Evolutionary conservation across 2,329 filamentous ascomycete species (phyloP).

Genomic region (Aureobasidium zeae): DNA sequence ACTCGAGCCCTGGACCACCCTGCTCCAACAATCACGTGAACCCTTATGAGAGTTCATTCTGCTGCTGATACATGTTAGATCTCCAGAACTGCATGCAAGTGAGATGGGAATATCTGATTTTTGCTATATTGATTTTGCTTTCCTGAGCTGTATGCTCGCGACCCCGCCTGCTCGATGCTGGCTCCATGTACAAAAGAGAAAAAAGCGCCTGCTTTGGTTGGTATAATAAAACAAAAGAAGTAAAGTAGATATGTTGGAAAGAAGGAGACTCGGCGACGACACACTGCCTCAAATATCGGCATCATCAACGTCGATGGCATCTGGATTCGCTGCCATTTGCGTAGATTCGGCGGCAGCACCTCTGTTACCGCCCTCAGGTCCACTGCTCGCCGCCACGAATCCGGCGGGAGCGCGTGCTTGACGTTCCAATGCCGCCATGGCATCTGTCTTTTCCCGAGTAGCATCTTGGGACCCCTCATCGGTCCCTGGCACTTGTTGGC

Average conservation of each 20-base stretch:
- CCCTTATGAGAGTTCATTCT: too few relatives aligned
- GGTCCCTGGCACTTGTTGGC: constrained; percentile 37
- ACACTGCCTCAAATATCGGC: too few relatives aligned
- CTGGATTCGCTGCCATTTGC: constrained; percentile 22
- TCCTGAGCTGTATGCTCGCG: too few relatives aligned
- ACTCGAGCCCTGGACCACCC: neutral
- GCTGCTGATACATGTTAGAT: too few relatives aligned
- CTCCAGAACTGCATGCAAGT: too few relatives aligned
- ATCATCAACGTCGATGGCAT: constrained; percentile 30
- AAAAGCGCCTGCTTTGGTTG: constrained; percentile 8
- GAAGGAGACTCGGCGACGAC: too few relatives aligned
- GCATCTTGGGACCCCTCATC: constrained; percentile 36
- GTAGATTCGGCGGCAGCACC: constrained; percentile 14
- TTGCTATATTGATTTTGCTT: neutral
- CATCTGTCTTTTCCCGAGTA: constrained; percentile 53
- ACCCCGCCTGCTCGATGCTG: too few relatives aligned
- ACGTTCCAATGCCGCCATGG: constrained; percentile 81
- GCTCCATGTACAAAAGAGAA: constrained; percentile 4
- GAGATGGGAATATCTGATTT: neutral
- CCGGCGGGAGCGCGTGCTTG: constrained; percentile 82
- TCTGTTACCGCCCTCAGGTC: constrained; percentile 28
- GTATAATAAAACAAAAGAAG: constrained; percentile 12
- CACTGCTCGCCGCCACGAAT: constrained; percentile 77
- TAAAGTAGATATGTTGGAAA: too few relatives aligned
- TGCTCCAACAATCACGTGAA: neutral